Base-by-base conservation (phyloP, 2,329 filamentous ascomycete genomes). In the Boeremia lycopersici region DNA sequence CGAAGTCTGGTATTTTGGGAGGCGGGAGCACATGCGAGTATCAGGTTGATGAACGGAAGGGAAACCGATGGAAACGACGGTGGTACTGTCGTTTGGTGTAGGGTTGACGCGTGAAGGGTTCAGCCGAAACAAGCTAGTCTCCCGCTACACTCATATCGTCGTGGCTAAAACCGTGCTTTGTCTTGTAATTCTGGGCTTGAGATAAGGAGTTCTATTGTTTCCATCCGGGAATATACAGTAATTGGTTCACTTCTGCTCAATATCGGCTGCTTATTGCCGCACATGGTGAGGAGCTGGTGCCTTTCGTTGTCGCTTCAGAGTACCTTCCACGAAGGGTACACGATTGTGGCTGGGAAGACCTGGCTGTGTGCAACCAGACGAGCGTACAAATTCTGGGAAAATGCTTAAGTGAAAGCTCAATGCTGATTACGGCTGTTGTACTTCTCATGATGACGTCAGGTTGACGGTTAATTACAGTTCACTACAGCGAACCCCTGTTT, bases 71-170 rank as follows among this genome's bases (percentile, higher is more conserved):
- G 52, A 50, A 50, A 55, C 46, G 19, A 46, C 46, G 41, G 50
- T 41, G 40, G 52, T 50, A 36, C 47, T 46, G 47, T 46, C 33
- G 31, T 55, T 55, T 31, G 36, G 19, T 33, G 46, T 29, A 42
- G 46, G 46, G 46, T 48, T 44, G 51, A 34, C 45, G 40, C 15
- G 34, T 41, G 40, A 31, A 49, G 30, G 40, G 40, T 36, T 19
- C 46, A 36, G 17, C 42, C 52, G 52, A 55, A 49, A 50, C 52
- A 28, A 41, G 41, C 42, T 55, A 46, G 52, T 15, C 19, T 49
- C 40, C 28, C 33, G 28, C 19, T 17, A 19, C 28, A 19, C 17
- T 42, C 39, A 43, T 29, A 9, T 48, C 34, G 11, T 30, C 17
- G 15, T 10, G 10, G 29, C 36, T 5, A 28, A 19, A 31, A 31